Percentiles rank a stretch among this genome's conserved stretches.
Evolutionary conservation across 116 monocot genomes (phyloP).

Genomic region (Posidonia oceanica): DNA sequence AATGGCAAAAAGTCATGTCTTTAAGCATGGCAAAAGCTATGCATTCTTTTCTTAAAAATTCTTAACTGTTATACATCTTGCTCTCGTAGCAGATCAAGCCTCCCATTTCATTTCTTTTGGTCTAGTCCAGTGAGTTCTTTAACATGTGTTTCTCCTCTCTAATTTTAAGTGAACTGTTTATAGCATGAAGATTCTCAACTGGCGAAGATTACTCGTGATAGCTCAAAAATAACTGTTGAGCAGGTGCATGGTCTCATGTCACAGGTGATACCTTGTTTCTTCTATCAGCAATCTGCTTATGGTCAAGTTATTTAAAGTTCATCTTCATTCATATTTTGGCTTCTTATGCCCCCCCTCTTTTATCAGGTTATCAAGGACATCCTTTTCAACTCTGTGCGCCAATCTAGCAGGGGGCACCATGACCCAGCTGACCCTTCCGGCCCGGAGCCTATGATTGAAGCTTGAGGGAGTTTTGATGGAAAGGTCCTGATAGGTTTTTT

Average conservation of each 20-base stretch:
- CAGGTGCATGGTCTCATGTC: slow-evolving; percentile 98
- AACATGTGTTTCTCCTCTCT: neutral
- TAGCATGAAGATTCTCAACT: slow-evolving; percentile 83
- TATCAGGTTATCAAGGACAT: slow-evolving; percentile 77
- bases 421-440: slow-evolving; percentile 23
- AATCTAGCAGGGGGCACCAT: slow-evolving; percentile 14
- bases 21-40: no score
- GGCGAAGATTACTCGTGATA: slow-evolving; percentile 90
- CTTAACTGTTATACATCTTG: no score
- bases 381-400: slow-evolving; percentile 70
- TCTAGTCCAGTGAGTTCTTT: neutral
- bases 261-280: slow-evolving; percentile 39
- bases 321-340: neutral
- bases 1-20: no score
- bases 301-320: neutral
- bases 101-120: no score
- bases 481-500: no score
- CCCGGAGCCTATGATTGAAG: slow-evolving; percentile 74
- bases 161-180: neutral
- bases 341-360: neutral
- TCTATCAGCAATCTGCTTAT: neutral
- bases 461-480: slow-evolving; percentile 13
- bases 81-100: no score
- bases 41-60: no score
- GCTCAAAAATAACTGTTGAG: slow-evolving; percentile 86